Percentiles rank a stretch among this genome's conserved stretches.
These are phyloP conservation scores for Podosphaera xanthii DNA, from an alignment of 2,329 filamentous ascomycete species.

Conservation along the genomic window DNA sequence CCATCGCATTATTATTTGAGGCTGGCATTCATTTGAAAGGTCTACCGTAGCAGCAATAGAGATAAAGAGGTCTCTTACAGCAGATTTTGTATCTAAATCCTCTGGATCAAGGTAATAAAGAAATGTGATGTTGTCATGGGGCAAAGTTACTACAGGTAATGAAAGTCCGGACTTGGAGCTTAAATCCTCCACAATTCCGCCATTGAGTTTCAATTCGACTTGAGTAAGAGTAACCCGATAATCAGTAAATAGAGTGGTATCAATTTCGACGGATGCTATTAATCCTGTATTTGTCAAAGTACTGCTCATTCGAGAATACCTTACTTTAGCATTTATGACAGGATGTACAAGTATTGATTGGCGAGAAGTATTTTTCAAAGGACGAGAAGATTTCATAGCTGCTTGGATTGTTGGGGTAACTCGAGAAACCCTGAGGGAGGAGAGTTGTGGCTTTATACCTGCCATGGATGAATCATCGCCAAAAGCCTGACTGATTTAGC, in stretches of 20 bases:
- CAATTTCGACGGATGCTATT: constrained; percentile 49
- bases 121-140: constrained; percentile 54
- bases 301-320: constrained; percentile 41
- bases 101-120: constrained; percentile 41
- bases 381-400: constrained; percentile 34
- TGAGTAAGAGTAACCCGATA: constrained; percentile 40
- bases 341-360: constrained; percentile 42
- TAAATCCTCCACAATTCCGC: constrained; percentile 35
- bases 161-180: constrained; percentile 24
- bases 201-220: constrained; percentile 32
- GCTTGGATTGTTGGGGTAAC: constrained; percentile 44
- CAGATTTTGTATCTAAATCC: constrained; percentile 20
- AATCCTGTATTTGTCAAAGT: constrained; percentile 33
- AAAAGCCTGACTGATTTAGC: constrained; percentile 25
- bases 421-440: constrained; percentile 50
- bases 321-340: constrained; percentile 47
- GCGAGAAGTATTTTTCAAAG: constrained; percentile 39
- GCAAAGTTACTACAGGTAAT: constrained; percentile 38
- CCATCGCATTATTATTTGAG: constrained; percentile 43
- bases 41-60: constrained; percentile 35
- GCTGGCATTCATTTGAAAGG: constrained; percentile 33
- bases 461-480: constrained; percentile 38
- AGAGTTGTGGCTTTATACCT: constrained; percentile 39
- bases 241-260: constrained; percentile 47
- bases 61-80: constrained; percentile 31